phyloP scores from a whole-genome alignment of 495 filamentous ascomycete species.

The Annulohypoxylon nitens region DNA sequence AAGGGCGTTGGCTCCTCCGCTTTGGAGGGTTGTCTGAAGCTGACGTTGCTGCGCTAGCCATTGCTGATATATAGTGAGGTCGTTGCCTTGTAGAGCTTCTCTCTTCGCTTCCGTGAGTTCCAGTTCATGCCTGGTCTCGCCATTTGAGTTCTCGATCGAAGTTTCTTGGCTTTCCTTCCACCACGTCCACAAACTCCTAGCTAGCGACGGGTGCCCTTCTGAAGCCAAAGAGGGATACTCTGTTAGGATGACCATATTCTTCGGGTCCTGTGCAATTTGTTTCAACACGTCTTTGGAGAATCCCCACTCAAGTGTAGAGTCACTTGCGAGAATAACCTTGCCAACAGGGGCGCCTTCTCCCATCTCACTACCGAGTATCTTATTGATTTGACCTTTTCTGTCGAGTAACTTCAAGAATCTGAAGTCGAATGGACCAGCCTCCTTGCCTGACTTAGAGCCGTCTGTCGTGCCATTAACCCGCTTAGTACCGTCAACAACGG shows the following conservation, averaged over 20 bases:
- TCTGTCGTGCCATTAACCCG: slow-evolving; percentile 60
- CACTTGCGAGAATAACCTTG: slow-evolving; percentile 91
- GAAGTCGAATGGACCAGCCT: slow-evolving; percentile 88
- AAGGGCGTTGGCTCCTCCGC: slow-evolving; percentile 71
- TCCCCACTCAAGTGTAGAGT: slow-evolving; percentile 92
- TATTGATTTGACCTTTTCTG: slow-evolving; percentile 77
- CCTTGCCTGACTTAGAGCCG: slow-evolving; percentile 53
- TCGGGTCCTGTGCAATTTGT: slow-evolving; percentile 76
- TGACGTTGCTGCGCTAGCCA: slow-evolving; percentile 87
- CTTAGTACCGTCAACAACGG: slow-evolving; percentile 67
- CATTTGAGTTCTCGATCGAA: slow-evolving; percentile 73
- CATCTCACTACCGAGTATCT: slow-evolving; percentile 59
- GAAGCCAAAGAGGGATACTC: slow-evolving; percentile 67
- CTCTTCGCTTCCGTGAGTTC: slow-evolving; percentile 70
- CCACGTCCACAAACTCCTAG: slow-evolving; percentile 76
- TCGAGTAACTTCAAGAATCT: slow-evolving; percentile 85
- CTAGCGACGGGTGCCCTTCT: slow-evolving; percentile 59
- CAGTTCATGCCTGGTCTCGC: slow-evolving; percentile 69
- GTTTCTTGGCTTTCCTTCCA: slow-evolving; percentile 76
- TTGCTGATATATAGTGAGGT: slow-evolving; percentile 86
- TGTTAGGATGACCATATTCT: slow-evolving; percentile 87
- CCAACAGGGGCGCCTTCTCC: slow-evolving; percentile 58
- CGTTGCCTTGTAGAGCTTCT: slow-evolving; percentile 75
- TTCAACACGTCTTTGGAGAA: slow-evolving; percentile 90
- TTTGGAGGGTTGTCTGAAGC: slow-evolving; percentile 79